These are phyloP conservation scores for Vigna angularis DNA, from an alignment of 306 rosid species.

Conservation along the genomic window DNA sequence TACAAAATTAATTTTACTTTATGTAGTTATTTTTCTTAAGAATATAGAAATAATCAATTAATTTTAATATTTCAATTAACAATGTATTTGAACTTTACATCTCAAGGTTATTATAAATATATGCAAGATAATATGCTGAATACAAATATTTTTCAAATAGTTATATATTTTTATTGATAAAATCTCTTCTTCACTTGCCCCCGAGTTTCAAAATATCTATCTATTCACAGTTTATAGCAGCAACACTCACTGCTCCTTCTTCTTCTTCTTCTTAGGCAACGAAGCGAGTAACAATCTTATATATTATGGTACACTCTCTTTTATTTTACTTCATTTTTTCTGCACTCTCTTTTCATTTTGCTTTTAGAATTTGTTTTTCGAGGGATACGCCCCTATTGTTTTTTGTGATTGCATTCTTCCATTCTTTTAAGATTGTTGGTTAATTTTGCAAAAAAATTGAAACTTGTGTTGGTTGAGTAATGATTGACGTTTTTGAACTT, in stretches of 20 bases:
- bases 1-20: too few species aligned
- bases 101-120: too few species aligned
- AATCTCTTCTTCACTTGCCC: neutral
- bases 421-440: slow-evolving; percentile 2
- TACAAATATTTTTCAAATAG: too few species aligned
- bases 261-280: neutral
- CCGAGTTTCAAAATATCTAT: neutral
- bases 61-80: too few species aligned
- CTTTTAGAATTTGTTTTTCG: neutral
- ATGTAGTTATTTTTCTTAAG: too few species aligned
- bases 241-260: too few species aligned
- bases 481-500: neutral
- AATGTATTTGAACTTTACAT: too few species aligned
- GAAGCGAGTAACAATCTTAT: neutral
- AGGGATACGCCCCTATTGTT: neutral
- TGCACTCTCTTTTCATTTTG: neutral
- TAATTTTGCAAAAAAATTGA: neutral
- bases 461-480: neutral
- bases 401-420: neutral
- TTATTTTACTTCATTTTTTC: neutral
- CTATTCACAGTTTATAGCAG: neutral
- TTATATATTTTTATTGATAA: neutral
- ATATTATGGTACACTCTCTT: neutral
- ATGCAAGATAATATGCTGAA: too few species aligned
- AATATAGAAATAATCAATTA: too few species aligned